Percentiles rank a stretch among this genome's conserved stretches.
Conservation (phyloP, 1,139 yeast species). For the Hyphopichia burtonii region DNA sequence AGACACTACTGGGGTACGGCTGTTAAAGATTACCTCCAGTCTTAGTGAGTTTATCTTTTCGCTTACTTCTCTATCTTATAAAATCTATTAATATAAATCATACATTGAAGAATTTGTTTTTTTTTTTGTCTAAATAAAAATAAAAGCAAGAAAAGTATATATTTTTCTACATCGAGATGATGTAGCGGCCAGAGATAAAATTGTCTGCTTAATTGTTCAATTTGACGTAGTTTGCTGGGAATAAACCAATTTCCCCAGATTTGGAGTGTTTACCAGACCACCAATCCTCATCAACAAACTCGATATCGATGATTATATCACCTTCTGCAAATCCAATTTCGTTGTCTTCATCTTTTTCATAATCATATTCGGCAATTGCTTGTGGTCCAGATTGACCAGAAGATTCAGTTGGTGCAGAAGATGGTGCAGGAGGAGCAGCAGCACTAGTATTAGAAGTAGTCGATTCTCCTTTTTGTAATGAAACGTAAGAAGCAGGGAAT, state of each 20-base stretch:
- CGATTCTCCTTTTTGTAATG: conserved; percentile 28
- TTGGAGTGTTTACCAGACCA: conserved; percentile 77
- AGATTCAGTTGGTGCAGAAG: conserved; percentile 19
- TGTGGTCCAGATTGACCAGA: conserved; percentile 11
- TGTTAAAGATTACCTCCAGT: conserved; percentile 42
- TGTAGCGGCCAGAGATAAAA: not conserved
- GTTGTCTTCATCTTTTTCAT: conserved; percentile 87
- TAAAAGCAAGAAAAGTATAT: too few relatives aligned
- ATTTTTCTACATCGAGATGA: too few relatives aligned
- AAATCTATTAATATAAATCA: too few relatives aligned
- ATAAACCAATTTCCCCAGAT: conserved; percentile 75
- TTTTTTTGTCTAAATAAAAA: not conserved
- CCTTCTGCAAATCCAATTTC: conserved; percentile 78
- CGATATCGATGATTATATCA: conserved; percentile 76
- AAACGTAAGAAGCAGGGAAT: conserved; percentile 74
- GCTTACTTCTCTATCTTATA: not conserved
- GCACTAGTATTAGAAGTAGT: conserved; percentile 11
- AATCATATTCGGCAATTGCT: conserved; percentile 82
- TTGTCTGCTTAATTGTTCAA: conserved; percentile 1
- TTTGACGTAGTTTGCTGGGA: conserved; percentile 38
- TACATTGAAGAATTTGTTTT: too few relatives aligned
- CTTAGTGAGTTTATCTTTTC: not conserved
- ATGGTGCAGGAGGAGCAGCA: conserved; percentile 17
- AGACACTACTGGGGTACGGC: conserved; percentile 67
- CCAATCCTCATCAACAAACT: conserved; percentile 94